Percentiles rank a stretch among this genome's conserved stretches.
phyloP scores from a whole-genome alignment of 495 filamentous ascomycete genomes.

The Trichocladium antarcticum region DNA sequence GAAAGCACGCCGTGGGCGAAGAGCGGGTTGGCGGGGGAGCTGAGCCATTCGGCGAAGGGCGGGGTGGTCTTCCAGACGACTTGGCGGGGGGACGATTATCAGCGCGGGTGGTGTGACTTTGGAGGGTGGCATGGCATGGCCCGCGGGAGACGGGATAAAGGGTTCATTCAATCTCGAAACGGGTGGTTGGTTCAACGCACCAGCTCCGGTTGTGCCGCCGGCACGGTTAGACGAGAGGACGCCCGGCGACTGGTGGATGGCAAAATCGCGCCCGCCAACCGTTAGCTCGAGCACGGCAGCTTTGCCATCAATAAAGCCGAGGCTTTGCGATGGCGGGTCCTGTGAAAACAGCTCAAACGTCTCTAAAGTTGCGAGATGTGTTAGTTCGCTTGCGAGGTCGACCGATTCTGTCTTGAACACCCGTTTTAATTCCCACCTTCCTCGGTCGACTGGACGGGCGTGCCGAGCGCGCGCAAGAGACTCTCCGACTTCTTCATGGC shows the following conservation, averaged over 20 bases:
- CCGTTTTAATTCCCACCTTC: constrained; percentile 11
- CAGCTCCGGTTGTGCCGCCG: constrained; percentile 84
- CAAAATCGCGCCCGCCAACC: constrained; percentile 57
- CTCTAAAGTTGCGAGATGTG: constrained; percentile 42
- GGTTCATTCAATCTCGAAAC: background rate
- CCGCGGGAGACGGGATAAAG: constrained; percentile 1
- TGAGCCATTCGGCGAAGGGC: constrained; percentile 71
- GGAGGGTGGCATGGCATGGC: background rate
- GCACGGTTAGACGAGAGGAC: constrained; percentile 65
- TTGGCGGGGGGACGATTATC: background rate
- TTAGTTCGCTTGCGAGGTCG: no score
- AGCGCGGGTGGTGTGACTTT: background rate
- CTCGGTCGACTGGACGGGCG: constrained; percentile 32
- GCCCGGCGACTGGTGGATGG: constrained; percentile 75
- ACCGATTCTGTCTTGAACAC: no score
- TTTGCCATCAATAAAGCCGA: constrained; percentile 73
- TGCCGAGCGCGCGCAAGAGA: constrained; percentile 31
- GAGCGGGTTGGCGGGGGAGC: constrained; percentile 51
- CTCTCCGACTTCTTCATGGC: constrained; percentile 30
- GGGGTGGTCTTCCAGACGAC: constrained; percentile 92
- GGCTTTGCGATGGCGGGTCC: constrained; percentile 58
- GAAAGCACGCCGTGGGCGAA: constrained; percentile 47
- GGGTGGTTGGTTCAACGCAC: constrained; percentile 32
- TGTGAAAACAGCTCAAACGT: constrained; percentile 77
- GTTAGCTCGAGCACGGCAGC: constrained; percentile 54